A percentile compares a stretch with the other conserved stretches of the same genome.
Evolutionary conservation across 2,329 filamentous ascomycete species (phyloP).

Genomic region (Alternaria hordeiaustralica): DNA sequence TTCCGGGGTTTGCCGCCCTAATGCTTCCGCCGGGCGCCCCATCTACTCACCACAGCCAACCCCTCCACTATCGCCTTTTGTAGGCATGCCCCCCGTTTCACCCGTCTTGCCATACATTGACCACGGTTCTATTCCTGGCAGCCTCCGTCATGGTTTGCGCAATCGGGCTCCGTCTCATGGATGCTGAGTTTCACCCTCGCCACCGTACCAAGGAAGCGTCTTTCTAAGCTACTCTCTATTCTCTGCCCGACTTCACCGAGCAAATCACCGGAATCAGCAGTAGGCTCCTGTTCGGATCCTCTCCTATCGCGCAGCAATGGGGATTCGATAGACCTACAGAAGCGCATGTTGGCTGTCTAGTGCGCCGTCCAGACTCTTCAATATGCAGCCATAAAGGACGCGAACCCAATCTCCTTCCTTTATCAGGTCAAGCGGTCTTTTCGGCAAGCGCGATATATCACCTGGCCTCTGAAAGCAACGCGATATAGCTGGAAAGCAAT

Average conservation of each 20-base stretch:
- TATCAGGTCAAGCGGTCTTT: slow-evolving; percentile 9
- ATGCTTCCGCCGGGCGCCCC: slow-evolving; percentile 5
- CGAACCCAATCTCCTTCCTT: slow-evolving; percentile 18
- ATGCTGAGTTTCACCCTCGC: slow-evolving; percentile 2
- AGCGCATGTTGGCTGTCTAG: slow-evolving; percentile 16
- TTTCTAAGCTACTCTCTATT: slow-evolving; percentile 3
- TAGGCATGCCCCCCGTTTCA: slow-evolving; percentile 17
- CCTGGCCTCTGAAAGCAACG: not conserved
- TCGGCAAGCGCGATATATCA: slow-evolving; percentile 6
- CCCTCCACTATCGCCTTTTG: slow-evolving; percentile 2
- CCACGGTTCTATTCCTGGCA: slow-evolving; percentile 20
- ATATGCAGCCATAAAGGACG: slow-evolving; percentile 12
- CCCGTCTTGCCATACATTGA: slow-evolving; percentile 10
- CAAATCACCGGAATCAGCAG: slow-evolving; percentile 7
- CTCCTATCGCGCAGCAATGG: slow-evolving; percentile 3
- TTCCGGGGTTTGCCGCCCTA: slow-evolving; percentile 8
- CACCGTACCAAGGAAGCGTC: slow-evolving; percentile 3
- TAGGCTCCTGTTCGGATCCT: not conserved
- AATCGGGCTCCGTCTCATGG: not conserved
- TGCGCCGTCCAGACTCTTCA: slow-evolving; percentile 24
- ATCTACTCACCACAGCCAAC: slow-evolving; percentile 4
- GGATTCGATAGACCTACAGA: slow-evolving; percentile 1
- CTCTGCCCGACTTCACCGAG: slow-evolving; percentile 5
- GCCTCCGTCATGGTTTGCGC: not conserved
- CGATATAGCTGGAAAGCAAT: not conserved